Evolutionary conservation across 805 yeast genomes (phyloP), one percentile per base, ranked within the genome.

Genomic region (Monosporozyma aerobia): DNA sequence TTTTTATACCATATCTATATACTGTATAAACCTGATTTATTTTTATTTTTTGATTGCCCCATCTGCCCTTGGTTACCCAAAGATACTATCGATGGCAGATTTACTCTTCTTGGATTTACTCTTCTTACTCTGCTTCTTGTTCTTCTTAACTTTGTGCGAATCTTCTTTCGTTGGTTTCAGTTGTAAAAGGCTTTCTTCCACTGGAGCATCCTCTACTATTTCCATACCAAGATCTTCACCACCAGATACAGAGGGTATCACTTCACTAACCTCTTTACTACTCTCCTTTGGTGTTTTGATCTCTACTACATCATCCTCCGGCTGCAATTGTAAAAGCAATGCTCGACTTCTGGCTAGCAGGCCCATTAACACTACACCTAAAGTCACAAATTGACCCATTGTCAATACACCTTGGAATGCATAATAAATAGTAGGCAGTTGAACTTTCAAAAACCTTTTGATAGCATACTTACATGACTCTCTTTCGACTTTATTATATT

Each of bases 51-150:
- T 46, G n/a, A 11, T 32, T 5, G 14, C 5, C 33, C 32, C n/a
- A 10, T 19, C 27, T 35, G 4, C 27, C 19, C 14, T 29, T 30
- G 19, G 40, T 55, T 51, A 80, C 1, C 88, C 89, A 68, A 87
- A 87, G 14, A 87, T 87, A 59, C 81, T 87, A 66, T 86, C 94
- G 52, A 87, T 87, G 10, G 82, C 83, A 47, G 76, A 75, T 55
- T 70, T 77, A 50, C 69, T 66, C 63, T 75, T 79, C 63, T 74
- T 76, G 54, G 75, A 75, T 63, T 74, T 75, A 60, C 69, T 71
- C 55, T 62, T 69, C 53, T 64, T 65, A 55, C 57, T 56, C 60
- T 69, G 70, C 54, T 62, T 69, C 53, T 64, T 65, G 55, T 57
- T 57, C 44, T 56, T 59, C 43, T 51, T 57, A 35, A 48, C 56